phyloP scores from a whole-genome alignment of 108 stramenopile species.

The Fragilaria radians region DNA sequence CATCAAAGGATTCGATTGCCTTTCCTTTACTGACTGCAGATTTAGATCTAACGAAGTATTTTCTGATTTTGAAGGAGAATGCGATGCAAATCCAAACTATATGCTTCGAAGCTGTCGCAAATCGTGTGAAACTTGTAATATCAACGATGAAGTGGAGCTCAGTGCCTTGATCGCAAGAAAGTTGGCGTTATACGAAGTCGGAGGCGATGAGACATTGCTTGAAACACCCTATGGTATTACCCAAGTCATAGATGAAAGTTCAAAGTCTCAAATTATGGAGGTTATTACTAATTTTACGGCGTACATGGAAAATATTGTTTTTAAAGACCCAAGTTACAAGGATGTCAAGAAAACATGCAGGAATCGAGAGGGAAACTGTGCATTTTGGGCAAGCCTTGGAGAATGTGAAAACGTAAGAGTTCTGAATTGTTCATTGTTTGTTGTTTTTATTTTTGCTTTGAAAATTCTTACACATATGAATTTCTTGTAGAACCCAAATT shows the following conservation, averaged over 20 bases:
- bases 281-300: slow-evolving; percentile 28
- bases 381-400: slow-evolving; percentile 58
- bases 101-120: slow-evolving; percentile 25
- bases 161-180: neutral
- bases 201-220: neutral
- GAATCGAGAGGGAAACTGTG: slow-evolving; percentile 45
- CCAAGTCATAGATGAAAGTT: neutral
- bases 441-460: too few species aligned
- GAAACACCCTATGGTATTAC: neutral
- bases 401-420: slow-evolving; percentile 54
- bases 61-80: too few species aligned
- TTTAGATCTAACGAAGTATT: too few species aligned
- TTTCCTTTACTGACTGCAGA: too few species aligned
- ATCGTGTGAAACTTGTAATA: neutral
- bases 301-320: slow-evolving; percentile 1
- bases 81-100: slow-evolving; percentile 2
- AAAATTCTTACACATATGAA: too few species aligned
- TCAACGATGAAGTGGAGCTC: too few species aligned
- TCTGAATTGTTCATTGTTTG: too few species aligned
- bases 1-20: too few species aligned
- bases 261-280: neutral
- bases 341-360: slow-evolving; percentile 22
- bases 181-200: neutral
- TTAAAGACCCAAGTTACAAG: neutral
- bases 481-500: slow-evolving; percentile 26